A percentile compares a stretch with the other conserved stretches of the same genome.
Conservation (phyloP, 805 yeast genomes). For the Candida insectalens region DNA sequence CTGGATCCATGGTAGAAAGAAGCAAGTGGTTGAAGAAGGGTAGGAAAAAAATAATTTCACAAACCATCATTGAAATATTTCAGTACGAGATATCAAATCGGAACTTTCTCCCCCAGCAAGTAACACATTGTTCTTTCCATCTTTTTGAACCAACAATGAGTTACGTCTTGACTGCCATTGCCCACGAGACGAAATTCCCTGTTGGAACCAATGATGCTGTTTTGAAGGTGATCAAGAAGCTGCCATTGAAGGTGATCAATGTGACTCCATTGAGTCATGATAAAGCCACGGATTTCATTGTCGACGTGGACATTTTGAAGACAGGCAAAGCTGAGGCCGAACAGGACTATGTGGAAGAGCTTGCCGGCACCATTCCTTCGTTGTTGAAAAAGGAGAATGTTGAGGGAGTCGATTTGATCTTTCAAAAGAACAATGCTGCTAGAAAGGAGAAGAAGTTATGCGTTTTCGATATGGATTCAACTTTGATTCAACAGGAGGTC, state of each 20-base stretch:
- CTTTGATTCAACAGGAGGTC: constrained; percentile 91
- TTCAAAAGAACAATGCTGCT: constrained; percentile 25
- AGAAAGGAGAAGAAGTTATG: constrained; percentile 45
- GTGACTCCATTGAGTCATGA: constrained; percentile 21
- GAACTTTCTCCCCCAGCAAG: too few relatives aligned
- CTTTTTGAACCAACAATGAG: constrained; percentile 9
- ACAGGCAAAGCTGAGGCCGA: constrained; percentile 3
- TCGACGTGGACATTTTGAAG: constrained; percentile 15
- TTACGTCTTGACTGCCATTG: constrained; percentile 22
- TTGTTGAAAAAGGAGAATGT: constrained; percentile 13
- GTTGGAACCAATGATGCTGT: constrained; percentile 14
- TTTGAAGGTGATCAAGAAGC: constrained; percentile 15
- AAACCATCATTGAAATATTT: not conserved
- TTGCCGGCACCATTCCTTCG: constrained; percentile 7
- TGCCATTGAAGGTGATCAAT: constrained; percentile 22
- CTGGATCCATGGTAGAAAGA: constrained; percentile 14
- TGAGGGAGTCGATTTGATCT: constrained; percentile 30
- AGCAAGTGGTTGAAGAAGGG: not conserved
- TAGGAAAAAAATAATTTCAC: too few relatives aligned
- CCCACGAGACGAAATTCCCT: constrained; percentile 14
- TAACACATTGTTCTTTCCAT: constrained; percentile 1
- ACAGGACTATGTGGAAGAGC: constrained; percentile 10
- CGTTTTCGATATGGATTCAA: constrained; percentile 97
- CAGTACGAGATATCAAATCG: not conserved
- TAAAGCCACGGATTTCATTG: constrained; percentile 30